Percentiles rank a stretch among this genome's conserved stretches.
Conservation (phyloP, 2,329 filamentous ascomycete species). For the Balansia obtecta region DNA sequence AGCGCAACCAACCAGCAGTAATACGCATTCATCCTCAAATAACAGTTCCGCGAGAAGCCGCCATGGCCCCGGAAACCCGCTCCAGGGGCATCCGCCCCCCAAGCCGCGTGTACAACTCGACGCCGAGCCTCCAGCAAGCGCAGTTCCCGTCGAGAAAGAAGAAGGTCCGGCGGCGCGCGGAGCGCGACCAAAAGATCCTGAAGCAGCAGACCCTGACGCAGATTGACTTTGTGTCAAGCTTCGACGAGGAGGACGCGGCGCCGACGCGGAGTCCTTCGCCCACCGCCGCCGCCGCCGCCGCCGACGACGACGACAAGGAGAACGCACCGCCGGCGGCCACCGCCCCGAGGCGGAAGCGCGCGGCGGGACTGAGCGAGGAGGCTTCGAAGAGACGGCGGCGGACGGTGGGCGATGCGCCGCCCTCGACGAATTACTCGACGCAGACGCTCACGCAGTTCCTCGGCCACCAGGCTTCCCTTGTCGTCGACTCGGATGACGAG, state of each 20-base stretch:
- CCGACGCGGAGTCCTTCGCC: not conserved
- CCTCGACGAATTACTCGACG: conserved; percentile 24
- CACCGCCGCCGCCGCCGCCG: too few relatives aligned
- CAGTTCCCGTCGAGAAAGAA: conserved; percentile 25
- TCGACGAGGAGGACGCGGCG: conserved; percentile 16
- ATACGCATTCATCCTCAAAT: too few relatives aligned
- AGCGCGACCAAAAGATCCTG: conserved; percentile 15
- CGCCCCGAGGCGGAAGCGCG: conserved; percentile 11
- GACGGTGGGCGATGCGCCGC: conserved; percentile 2
- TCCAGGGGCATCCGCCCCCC: conserved; percentile 24
- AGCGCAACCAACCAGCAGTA: too few relatives aligned
- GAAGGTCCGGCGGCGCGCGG: conserved; percentile 23
- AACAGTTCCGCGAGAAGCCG: not conserved
- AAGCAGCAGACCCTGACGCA: conserved; percentile 32
- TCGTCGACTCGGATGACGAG: conserved; percentile 23
- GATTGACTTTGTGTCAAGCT: conserved; percentile 25
- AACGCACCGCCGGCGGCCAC: conserved; percentile 4
- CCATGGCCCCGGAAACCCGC: conserved; percentile 19
- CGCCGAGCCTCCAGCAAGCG: conserved; percentile 24
- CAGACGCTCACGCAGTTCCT: conserved; percentile 31
- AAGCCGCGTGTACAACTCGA: conserved; percentile 26
- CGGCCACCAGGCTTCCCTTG: conserved; percentile 13
- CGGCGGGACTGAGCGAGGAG: not conserved
- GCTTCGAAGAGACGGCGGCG: conserved; percentile 1
- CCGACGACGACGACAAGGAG: conserved; percentile 8